phyloP scores from a whole-genome alignment of 1,284 basidiomycete genomes.

The Uromyces viciae-fabae region DNA sequence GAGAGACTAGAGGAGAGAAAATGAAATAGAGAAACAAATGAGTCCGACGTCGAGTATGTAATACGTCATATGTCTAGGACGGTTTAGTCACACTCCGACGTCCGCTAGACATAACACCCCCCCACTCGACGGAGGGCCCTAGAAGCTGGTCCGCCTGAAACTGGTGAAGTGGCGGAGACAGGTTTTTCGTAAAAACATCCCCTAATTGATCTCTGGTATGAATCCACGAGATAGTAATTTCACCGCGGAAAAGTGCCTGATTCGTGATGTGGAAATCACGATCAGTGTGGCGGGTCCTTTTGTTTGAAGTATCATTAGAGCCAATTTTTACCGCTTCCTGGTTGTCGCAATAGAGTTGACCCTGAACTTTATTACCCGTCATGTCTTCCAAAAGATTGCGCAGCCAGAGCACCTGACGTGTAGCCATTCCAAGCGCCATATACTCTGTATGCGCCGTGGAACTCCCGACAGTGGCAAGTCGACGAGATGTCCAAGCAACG shows the following conservation, averaged over 20 bases:
- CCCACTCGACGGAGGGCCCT: neutral
- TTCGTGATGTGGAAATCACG: conserved; percentile 14
- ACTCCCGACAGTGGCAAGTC: neutral
- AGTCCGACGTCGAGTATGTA: no score
- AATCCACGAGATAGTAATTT: neutral
- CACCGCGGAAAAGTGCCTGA: neutral
- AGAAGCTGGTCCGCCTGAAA: neutral
- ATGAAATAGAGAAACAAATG: no score
- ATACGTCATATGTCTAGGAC: no score
- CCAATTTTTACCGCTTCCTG: neutral
- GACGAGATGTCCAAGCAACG: neutral
- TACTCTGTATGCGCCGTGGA: conserved; percentile 25
- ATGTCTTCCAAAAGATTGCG: neutral
- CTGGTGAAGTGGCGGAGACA: neutral
- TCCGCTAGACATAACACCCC: conserved; percentile 9
- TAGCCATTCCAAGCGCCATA: neutral
- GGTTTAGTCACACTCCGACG: no score
- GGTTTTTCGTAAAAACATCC: conserved; percentile 9
- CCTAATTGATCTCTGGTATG: neutral
- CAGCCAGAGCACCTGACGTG: neutral
- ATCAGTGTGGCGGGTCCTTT: neutral
- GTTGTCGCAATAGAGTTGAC: conserved; percentile 5
- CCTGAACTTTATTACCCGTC: neutral
- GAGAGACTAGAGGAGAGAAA: no score
- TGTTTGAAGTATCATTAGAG: neutral